Conservation (phyloP, 106 monocot species). For the Chionographis japonica region DNA sequence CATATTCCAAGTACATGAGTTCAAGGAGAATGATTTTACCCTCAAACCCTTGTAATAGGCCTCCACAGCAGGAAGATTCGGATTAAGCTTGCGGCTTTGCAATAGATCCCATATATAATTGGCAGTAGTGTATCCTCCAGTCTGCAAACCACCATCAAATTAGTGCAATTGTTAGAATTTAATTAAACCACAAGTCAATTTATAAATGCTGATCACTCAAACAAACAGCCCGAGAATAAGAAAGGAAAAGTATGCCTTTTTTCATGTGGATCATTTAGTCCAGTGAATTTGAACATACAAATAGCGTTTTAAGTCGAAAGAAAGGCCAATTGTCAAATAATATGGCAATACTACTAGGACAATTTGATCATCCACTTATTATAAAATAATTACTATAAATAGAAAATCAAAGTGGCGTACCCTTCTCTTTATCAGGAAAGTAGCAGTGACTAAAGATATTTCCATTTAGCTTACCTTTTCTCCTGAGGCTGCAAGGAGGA, state of each 20-base stretch:
- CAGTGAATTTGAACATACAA: too few relatives aligned
- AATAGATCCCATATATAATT: conserved; percentile 94
- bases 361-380: too few relatives aligned
- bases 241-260: too few relatives aligned
- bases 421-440: neutral
- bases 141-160: conserved; percentile 28
- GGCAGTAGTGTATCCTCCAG: conserved; percentile 75
- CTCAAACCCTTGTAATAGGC: conserved; percentile 79
- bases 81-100: conserved; percentile 62
- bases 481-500: conserved; percentile 80
- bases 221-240: neutral
- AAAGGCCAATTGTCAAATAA: too few relatives aligned
- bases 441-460: neutral
- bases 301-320: too few relatives aligned
- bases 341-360: too few relatives aligned
- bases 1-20: neutral
- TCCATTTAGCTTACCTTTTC: conserved; percentile 54
- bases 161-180: neutral
- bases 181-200: neutral
- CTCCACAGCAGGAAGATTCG: conserved; percentile 60
- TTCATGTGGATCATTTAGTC: too few relatives aligned
- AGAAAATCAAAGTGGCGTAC: neutral
- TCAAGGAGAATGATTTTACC: conserved; percentile 30
- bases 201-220: neutral
- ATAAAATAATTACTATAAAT: neutral